Evolutionary conservation across 2,329 filamentous ascomycete species (phyloP).

Genomic region (Endothia cerciana): DNA sequence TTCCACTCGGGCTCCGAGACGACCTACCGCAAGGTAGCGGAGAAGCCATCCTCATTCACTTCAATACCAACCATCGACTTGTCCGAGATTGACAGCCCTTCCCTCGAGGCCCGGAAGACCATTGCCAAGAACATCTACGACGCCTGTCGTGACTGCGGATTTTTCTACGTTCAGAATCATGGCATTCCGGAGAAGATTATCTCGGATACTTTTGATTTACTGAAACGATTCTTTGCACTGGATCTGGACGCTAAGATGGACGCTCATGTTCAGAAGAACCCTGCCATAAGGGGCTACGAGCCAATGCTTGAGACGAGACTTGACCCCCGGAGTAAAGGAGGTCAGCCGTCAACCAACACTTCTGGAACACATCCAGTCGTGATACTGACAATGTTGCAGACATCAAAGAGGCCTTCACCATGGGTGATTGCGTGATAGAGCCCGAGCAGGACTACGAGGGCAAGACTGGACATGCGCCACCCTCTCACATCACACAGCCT

Average conservation of each 20-base stretch:
- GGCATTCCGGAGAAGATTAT: slow-evolving; percentile 34
- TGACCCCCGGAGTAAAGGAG: slow-evolving; percentile 38
- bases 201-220: slow-evolving; percentile 33
- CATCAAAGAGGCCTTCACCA: slow-evolving; percentile 42
- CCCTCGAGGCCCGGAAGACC: slow-evolving; percentile 30
- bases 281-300: slow-evolving; percentile 41
- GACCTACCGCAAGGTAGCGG: slow-evolving; percentile 37
- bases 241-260: slow-evolving; percentile 40
- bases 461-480: slow-evolving; percentile 34
- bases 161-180: slow-evolving; percentile 41
- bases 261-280: slow-evolving; percentile 42
- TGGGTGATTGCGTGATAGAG: slow-evolving; percentile 43
- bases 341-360: slow-evolving; percentile 26
- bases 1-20: slow-evolving; percentile 39
- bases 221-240: slow-evolving; percentile 39
- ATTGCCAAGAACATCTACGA: slow-evolving; percentile 35
- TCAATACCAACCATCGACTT: slow-evolving; percentile 41
- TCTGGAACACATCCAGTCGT: background rate
- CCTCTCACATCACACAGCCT: slow-evolving; percentile 35
- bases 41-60: slow-evolving; percentile 36
- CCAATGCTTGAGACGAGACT: slow-evolving; percentile 40
- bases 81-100: slow-evolving; percentile 32
- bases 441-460: slow-evolving; percentile 41
- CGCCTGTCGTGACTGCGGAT: slow-evolving; percentile 36
- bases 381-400: slow-evolving; percentile 25